phyloP scores from a whole-genome alignment of 73 alveolate species.

The Chromera velia region DNA sequence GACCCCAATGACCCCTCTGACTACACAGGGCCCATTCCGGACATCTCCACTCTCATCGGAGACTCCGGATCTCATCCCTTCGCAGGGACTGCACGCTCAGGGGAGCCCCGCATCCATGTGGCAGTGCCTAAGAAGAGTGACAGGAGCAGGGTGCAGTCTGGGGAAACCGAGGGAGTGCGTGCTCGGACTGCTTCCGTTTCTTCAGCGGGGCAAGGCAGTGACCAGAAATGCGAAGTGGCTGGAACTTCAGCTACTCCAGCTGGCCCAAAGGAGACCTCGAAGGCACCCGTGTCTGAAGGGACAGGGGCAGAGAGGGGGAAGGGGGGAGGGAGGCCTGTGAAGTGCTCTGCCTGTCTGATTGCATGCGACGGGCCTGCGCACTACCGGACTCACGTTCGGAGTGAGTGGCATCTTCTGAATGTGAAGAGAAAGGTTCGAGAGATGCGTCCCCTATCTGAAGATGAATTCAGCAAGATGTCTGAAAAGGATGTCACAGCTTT shows the following conservation, averaged over 20 bases:
- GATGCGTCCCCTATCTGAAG: conserved; percentile 13
- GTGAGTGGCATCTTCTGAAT: conserved; percentile 63
- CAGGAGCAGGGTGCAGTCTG: too few species aligned
- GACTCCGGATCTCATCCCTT: too few species aligned
- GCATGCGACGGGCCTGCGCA: conserved; percentile 7
- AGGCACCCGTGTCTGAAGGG: not conserved
- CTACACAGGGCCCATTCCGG: too few species aligned
- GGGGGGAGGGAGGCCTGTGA: not conserved
- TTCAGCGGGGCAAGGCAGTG: not conserved
- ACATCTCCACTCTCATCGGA: too few species aligned
- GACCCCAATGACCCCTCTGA: too few species aligned
- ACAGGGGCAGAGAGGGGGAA: not conserved
- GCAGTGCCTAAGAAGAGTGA: too few species aligned
- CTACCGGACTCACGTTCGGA: conserved; percentile 56
- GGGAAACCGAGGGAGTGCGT: too few species aligned
- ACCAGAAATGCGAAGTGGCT: too few species aligned
- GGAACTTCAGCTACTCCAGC: too few species aligned
- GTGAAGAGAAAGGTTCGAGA: conserved; percentile 32
- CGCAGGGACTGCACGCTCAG: too few species aligned
- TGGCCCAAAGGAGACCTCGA: not conserved
- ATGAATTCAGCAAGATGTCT: conserved; percentile 32
- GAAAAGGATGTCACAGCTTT: conserved; percentile 9
- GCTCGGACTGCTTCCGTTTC: too few species aligned
- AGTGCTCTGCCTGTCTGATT: not conserved
- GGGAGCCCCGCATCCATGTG: too few species aligned